Evolutionary conservation across 2,329 filamentous ascomycete genomes (phyloP).

Genomic region (Ambrosiella xylebori): DNA sequence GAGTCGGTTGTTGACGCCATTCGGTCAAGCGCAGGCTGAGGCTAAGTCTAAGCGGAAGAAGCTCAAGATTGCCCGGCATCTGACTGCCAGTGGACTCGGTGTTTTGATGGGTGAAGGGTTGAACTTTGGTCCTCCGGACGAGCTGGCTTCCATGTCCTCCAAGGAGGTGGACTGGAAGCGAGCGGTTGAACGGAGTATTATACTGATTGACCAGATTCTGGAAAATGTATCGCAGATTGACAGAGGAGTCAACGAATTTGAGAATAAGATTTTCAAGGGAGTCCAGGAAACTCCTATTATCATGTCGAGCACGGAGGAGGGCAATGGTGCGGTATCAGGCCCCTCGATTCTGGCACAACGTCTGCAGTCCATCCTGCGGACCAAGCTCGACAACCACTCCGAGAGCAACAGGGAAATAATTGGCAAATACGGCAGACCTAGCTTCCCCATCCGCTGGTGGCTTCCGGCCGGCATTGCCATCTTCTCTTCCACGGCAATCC

Average conservation of each 20-base stretch:
- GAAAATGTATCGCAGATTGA: slow-evolving; percentile 50
- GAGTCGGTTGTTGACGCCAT: slow-evolving; percentile 55
- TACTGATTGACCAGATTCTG: slow-evolving; percentile 72
- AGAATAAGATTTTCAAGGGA: slow-evolving; percentile 46
- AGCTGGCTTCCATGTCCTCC: slow-evolving; percentile 18
- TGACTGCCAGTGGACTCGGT: slow-evolving; percentile 73
- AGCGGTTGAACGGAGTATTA: slow-evolving; percentile 62
- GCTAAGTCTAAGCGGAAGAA: slow-evolving; percentile 56
- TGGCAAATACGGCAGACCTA: slow-evolving; percentile 55
- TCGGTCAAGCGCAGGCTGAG: slow-evolving; percentile 58
- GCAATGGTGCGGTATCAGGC: slow-evolving; percentile 19
- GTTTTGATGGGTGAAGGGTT: slow-evolving; percentile 77
- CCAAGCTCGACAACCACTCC: slow-evolving; percentile 51
- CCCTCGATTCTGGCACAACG: slow-evolving; percentile 47
- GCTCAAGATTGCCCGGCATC: slow-evolving; percentile 55
- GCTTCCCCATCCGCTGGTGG: slow-evolving; percentile 70
- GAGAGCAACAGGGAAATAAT: slow-evolving; percentile 37
- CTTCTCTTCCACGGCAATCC: slow-evolving; percentile 71
- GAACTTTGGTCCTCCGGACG: slow-evolving; percentile 42
- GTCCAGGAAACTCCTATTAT: slow-evolving; percentile 45
- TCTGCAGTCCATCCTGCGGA: slow-evolving; percentile 50
- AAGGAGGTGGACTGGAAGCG: slow-evolving; percentile 43
- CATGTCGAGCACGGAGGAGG: slow-evolving; percentile 32
- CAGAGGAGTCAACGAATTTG: slow-evolving; percentile 43
- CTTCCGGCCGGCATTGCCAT: slow-evolving; percentile 54